Evolutionary conservation across 208 protist genomes (phyloP).

Genomic region (Trypanosoma vivax): DNA sequence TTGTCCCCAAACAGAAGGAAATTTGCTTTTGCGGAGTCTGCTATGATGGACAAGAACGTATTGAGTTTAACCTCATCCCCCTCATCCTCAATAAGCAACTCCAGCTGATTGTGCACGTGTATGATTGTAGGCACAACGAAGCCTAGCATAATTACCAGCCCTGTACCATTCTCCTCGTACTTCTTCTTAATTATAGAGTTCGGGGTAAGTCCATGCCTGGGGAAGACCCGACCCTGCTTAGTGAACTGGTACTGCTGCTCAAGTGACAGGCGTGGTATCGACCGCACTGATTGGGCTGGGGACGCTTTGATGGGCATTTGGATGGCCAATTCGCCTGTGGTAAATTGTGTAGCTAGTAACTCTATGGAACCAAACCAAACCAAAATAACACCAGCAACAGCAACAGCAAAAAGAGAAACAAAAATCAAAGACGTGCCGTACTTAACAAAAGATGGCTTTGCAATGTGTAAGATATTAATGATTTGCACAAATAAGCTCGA

Average conservation of each 20-base stretch:
- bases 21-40: slow-evolving; percentile 13
- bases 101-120: slow-evolving; percentile 38
- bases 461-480: too few species aligned
- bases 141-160: slow-evolving; percentile 39
- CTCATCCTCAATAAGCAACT: slow-evolving; percentile 48
- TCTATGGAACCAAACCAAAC: slow-evolving; percentile 1
- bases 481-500: too few species aligned
- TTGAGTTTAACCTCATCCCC: slow-evolving; percentile 50
- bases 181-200: slow-evolving; percentile 36
- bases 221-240: slow-evolving; percentile 11
- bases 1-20: slow-evolving; percentile 42
- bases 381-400: slow-evolving; percentile 11
- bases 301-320: too few species aligned
- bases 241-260: slow-evolving; percentile 10
- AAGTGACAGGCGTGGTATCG: too few species aligned
- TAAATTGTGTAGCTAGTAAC: too few species aligned
- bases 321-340: too few species aligned
- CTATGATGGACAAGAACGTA: slow-evolving; percentile 45
- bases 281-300: too few species aligned
- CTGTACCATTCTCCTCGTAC: slow-evolving; percentile 53
- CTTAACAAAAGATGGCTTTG: not conserved
- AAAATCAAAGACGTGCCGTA: not conserved
- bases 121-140: slow-evolving; percentile 57
- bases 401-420: slow-evolving; percentile 14
- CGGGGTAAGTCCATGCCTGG: slow-evolving; percentile 50